A percentile compares a stretch with the other conserved stretches of the same genome.
Evolutionary conservation across 2,329 filamentous ascomycete genomes (phyloP).

Genomic region (Stagonosporopsis chrysanthemi): DNA sequence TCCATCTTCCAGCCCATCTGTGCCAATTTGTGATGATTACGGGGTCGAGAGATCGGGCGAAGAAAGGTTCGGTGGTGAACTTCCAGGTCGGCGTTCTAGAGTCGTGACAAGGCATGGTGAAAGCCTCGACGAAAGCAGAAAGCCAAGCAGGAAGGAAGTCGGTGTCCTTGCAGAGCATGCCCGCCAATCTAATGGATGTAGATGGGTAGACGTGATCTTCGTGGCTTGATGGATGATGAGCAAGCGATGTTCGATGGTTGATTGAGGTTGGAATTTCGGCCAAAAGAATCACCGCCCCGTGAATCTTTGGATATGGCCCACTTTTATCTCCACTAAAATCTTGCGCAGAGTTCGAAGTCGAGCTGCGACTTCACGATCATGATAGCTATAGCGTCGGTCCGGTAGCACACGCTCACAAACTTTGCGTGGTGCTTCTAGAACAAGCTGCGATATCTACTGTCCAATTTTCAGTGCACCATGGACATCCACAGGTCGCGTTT

Average conservation of each 20-base stretch:
- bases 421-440: slow-evolving; percentile 20
- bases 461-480: slow-evolving; percentile 62
- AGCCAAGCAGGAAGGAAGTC: not conserved
- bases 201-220: slow-evolving; percentile 2
- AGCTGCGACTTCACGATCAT: slow-evolving; percentile 21
- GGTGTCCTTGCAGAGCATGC: not conserved
- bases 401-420: slow-evolving; percentile 27
- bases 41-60: not conserved
- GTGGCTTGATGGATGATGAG: not conserved
- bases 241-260: not conserved
- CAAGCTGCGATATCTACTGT: not conserved
- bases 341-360: slow-evolving; percentile 23
- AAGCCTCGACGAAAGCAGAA: not conserved
- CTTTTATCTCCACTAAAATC: slow-evolving; percentile 19
- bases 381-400: slow-evolving; percentile 22
- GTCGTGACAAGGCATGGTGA: not conserved
- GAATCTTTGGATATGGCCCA: not conserved
- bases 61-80: slow-evolving; percentile 1
- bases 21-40: not conserved
- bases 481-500: slow-evolving; percentile 98
- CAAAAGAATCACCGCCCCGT: not conserved
- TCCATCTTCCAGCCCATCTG: not conserved
- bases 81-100: not conserved
- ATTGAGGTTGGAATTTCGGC: not conserved
- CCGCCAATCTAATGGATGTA: slow-evolving; percentile 16